Evolutionary conservation across 116 monocot genomes (phyloP), one percentile per base, ranked within the genome.

Genomic region (Cymodocea nodosa): DNA sequence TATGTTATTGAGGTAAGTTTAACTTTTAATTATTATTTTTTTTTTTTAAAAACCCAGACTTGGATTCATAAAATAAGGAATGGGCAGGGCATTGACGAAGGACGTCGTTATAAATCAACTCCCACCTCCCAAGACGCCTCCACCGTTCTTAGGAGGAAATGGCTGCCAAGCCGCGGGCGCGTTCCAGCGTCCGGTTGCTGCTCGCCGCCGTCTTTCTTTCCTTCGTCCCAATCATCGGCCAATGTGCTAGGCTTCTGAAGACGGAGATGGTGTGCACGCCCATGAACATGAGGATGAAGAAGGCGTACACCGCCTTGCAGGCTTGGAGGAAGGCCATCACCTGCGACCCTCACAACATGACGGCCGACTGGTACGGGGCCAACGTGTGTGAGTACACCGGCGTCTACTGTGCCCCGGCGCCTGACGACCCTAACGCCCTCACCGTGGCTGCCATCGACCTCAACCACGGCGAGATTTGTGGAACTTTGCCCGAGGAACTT

Each of bases 371-470:
- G 84, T 69, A 67, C 13, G 84, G 84, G 35, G 64, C 59, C 62
- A 52, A 74, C 23, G 81, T 84, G 61, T 84, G 84, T 63, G 34
- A 52, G 49, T 84, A 84, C 66, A 22, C 37, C 4, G 84, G 81
- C 57, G 75, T 84, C 66, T 78, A 66, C 56, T 84, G 84, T 52
- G 23, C 75, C 16, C 34, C 66, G 0, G 67, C 72, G 0, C 78
- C 78, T 4, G 62, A 75, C 6, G 72, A 84, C 50, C 60, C 67
- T 3, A 36, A 59, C 0, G 4, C 72, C 18, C 50, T 36, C 0
- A 71, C 73, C 4, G 81, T 84, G 12, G 75, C 81, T 4, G 84
- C 78, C 15, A 59, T 84, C 58, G 84, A 84, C 66, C 73, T 81
- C 52, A 84, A 84, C 23, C 66, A 70, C 13, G 80, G 67, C 53